A percentile compares a stretch with the other conserved stretches of the same genome.
These are phyloP conservation scores for Solanum rostratum DNA, from an alignment of 257 asterid genomes.

Conservation along the genomic window DNA sequence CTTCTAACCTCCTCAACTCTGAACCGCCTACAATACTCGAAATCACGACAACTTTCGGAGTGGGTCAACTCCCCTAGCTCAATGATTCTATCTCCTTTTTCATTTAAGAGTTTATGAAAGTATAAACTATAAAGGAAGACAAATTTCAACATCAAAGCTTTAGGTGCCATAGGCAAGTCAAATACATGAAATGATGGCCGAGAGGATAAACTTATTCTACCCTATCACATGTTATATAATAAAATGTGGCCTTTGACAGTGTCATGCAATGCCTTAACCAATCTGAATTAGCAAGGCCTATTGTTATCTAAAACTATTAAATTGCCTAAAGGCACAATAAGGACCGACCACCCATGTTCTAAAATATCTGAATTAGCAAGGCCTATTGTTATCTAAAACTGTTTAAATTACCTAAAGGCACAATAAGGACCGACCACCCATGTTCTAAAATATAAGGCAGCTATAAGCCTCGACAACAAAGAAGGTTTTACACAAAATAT, in stretches of 20 bases:
- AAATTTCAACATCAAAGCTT: background rate
- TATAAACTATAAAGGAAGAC: background rate
- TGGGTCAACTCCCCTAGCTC: too few species aligned
- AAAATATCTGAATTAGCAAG: background rate
- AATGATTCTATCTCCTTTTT: too few species aligned
- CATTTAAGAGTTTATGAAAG: too few species aligned
- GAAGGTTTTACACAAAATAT: background rate
- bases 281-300: background rate
- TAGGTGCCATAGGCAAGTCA: background rate
- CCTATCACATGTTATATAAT: background rate
- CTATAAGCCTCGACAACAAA: background rate
- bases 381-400: background rate
- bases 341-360: background rate
- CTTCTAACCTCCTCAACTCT: too few species aligned
- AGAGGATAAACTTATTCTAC: background rate
- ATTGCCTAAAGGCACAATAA: background rate
- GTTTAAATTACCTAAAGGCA: background rate
- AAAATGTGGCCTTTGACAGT: background rate
- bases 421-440: background rate
- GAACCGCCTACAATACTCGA: too few species aligned
- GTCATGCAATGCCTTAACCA: background rate
- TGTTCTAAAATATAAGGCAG: background rate
- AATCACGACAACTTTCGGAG: too few species aligned
- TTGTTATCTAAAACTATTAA: background rate
- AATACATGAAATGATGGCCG: background rate